Conservation (phyloP, 192 early-diverging fungal species). For the Entomortierella parvispora region DNA sequence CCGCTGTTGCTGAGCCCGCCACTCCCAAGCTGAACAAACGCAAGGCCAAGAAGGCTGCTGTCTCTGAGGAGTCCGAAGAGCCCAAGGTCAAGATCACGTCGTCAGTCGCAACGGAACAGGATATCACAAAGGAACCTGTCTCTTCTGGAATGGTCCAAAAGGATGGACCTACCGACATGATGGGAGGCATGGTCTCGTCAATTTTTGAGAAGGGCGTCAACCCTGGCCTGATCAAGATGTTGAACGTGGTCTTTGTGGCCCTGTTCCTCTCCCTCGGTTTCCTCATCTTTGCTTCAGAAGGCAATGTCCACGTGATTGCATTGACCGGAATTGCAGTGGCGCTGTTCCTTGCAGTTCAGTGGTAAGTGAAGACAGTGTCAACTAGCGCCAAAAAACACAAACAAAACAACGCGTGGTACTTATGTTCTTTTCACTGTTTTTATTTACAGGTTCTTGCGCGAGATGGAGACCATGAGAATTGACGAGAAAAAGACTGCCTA, state of each 20-base stretch:
- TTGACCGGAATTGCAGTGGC: conserved; percentile 44
- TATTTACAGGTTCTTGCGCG: conserved; percentile 39
- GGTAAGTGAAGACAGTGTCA: conserved; percentile 7
- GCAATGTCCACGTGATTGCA: conserved; percentile 41
- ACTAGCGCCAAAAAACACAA: no score
- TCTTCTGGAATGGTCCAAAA: conserved; percentile 24
- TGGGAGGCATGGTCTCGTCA: conserved; percentile 29
- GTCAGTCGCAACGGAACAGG: neutral
- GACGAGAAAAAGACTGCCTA: conserved; percentile 37
- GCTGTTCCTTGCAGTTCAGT: conserved; percentile 32
- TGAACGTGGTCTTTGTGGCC: conserved; percentile 37
- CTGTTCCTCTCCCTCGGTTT: conserved; percentile 44
- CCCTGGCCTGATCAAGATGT: conserved; percentile 41
- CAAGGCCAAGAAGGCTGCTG: conserved; percentile 21
- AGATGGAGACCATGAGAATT: conserved; percentile 50
- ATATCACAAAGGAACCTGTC: neutral
- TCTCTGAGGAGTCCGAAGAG: neutral
- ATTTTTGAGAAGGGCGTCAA: conserved; percentile 51
- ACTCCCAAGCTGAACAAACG: conserved; percentile 43
- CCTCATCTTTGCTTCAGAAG: conserved; percentile 40
- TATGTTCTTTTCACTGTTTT: neutral
- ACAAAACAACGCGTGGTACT: no score
- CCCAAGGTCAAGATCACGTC: neutral
- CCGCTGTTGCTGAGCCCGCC: conserved; percentile 10
- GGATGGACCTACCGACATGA: conserved; percentile 38